These are phyloP conservation scores for Vigna reflexopilosa DNA, from an alignment of 306 rosid species.

Conservation along the genomic window DNA sequence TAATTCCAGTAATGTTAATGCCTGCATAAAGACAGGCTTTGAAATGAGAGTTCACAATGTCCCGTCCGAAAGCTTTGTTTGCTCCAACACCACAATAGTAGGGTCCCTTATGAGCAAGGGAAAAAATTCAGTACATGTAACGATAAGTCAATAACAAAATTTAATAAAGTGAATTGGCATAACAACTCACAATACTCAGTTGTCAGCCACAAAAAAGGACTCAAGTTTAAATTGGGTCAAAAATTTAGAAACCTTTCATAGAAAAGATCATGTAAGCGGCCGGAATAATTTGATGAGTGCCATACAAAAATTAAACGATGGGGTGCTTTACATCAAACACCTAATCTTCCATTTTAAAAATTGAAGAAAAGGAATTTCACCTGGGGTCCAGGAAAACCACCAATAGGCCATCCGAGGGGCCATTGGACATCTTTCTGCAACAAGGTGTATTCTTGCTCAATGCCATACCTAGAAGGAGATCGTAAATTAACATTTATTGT, in stretches of 20 bases:
- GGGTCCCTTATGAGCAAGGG: slow-evolving; percentile 67
- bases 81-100: slow-evolving; percentile 86
- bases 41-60: slow-evolving; percentile 82
- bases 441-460: slow-evolving; percentile 96
- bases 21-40: slow-evolving; percentile 92
- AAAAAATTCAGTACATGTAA: neutral
- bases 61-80: slow-evolving; percentile 91
- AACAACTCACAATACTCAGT: neutral
- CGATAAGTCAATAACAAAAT: neutral
- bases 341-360: neutral
- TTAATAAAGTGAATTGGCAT: neutral
- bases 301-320: neutral
- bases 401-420: slow-evolving; percentile 94
- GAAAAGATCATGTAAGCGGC: neutral
- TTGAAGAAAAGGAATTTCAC: slow-evolving; percentile 43
- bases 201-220: neutral
- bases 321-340: neutral
- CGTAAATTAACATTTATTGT: neutral
- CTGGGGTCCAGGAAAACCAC: slow-evolving; percentile 94
- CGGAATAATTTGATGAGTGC: neutral
- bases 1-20: slow-evolving; percentile 83
- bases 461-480: slow-evolving; percentile 73
- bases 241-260: slow-evolving; percentile 3
- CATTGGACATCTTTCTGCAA: slow-evolving; percentile 75
- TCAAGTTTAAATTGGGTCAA: neutral